These are phyloP conservation scores for Circinella umbellata DNA, from an alignment of 371 early-diverging fungal genomes.

Conservation along the genomic window DNA sequence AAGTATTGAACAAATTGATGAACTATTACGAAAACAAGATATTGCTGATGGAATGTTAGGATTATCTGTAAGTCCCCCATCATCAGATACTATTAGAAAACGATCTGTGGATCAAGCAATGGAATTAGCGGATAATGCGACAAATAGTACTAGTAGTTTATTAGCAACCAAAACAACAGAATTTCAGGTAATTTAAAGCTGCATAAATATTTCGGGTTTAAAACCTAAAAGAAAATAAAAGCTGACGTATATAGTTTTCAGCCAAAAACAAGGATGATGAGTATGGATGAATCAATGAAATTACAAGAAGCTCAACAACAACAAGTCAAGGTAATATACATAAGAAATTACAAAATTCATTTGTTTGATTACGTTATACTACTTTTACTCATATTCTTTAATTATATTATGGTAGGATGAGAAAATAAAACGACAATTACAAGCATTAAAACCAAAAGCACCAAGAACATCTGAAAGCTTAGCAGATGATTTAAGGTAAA, in stretches of 20 bases:
- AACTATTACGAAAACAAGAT: constrained; percentile 17
- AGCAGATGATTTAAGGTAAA: constrained; percentile 40
- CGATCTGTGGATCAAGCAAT: constrained; percentile 23
- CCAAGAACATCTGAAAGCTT: constrained; percentile 27
- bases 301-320: constrained; percentile 40
- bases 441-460: constrained; percentile 18
- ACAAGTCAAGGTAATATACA: constrained; percentile 26
- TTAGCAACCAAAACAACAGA: constrained; percentile 1
- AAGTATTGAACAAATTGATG: constrained; percentile 28
- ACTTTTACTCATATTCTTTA: background rate
- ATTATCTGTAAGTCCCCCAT: constrained; percentile 7
- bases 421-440: constrained; percentile 32
- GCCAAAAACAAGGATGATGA: constrained; percentile 31
- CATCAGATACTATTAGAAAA: constrained; percentile 21
- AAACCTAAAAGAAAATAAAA: too few species aligned
- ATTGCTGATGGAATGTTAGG: constrained; percentile 14
- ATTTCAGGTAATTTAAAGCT: background rate
- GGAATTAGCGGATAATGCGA: constrained; percentile 2
- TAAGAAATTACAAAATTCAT: too few species aligned
- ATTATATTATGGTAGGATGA: constrained; percentile 21
- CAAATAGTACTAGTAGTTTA: background rate
- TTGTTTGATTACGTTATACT: too few species aligned
- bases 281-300: constrained; percentile 43
- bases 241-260: background rate
- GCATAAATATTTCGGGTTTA: background rate